phyloP scores from a whole-genome alignment of 2,329 filamentous ascomycete species.

The Colletotrichum lupini region DNA sequence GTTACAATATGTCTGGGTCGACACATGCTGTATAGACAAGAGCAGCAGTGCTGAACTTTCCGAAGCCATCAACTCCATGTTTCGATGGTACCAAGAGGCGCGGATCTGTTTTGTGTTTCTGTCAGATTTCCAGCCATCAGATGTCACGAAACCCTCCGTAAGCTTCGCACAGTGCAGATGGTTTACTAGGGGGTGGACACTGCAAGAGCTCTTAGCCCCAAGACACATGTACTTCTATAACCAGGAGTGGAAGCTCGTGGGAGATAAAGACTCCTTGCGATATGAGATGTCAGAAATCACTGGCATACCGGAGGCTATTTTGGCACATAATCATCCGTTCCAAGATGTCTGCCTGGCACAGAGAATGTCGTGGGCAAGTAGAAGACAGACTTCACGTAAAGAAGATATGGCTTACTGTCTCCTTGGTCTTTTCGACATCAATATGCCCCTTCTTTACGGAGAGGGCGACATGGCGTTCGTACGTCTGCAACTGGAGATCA shows the following conservation, averaged over 20 bases:
- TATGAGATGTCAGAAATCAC: slow-evolving; percentile 42
- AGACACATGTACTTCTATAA: slow-evolving; percentile 37
- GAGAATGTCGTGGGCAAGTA: slow-evolving; percentile 33
- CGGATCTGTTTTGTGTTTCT: slow-evolving; percentile 47
- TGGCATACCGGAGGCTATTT: slow-evolving; percentile 36
- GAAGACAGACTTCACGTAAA: not conserved
- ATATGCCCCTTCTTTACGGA: not conserved
- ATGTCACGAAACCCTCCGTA: not conserved
- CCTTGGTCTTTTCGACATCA: not conserved
- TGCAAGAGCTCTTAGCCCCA: slow-evolving; percentile 38
- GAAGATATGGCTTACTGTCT: not conserved
- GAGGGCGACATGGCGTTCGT: slow-evolving; percentile 35
- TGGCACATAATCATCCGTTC: not conserved
- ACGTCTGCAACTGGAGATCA: slow-evolving; percentile 42
- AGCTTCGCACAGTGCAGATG: slow-evolving; percentile 24
- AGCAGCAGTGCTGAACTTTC: slow-evolving; percentile 44
- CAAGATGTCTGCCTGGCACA: slow-evolving; percentile 31
- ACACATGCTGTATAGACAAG: slow-evolving; percentile 50
- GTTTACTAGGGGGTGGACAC: slow-evolving; percentile 11
- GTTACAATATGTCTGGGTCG: slow-evolving; percentile 47
- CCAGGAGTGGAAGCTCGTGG: slow-evolving; percentile 37
- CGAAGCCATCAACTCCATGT: slow-evolving; percentile 44
- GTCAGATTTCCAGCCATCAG: slow-evolving; percentile 36
- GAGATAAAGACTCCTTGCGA: slow-evolving; percentile 5
- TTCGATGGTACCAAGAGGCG: slow-evolving; percentile 46